Evolutionary conservation across 1,284 basidiomycete genomes (phyloP).

Genomic region (Uromyces viciae-fabae): DNA sequence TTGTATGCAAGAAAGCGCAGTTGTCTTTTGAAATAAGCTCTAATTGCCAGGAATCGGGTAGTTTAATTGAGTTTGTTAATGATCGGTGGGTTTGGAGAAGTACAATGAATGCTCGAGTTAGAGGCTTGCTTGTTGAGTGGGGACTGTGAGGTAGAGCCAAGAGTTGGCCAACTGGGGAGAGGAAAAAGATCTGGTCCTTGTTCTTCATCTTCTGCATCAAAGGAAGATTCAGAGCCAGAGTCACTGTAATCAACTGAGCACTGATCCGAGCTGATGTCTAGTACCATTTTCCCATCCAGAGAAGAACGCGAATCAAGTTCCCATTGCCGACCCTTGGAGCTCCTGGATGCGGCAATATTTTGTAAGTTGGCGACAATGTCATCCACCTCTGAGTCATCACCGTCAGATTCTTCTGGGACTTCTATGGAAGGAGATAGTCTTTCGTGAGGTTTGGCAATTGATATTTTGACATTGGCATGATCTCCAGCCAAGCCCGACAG

Average conservation of each 20-base stretch:
- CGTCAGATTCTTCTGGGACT: not conserved
- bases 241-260: not conserved
- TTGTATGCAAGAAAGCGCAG: too few species aligned
- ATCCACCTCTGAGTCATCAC: slow-evolving; percentile 20
- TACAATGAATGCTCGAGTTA: too few species aligned
- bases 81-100: too few species aligned
- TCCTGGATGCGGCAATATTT: not conserved
- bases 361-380: not conserved
- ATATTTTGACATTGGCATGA: too few species aligned
- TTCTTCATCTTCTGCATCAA: not conserved
- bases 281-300: not conserved
- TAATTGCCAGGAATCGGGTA: too few species aligned
- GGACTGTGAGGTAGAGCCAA: slow-evolving; percentile 28
- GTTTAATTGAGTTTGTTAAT: too few species aligned
- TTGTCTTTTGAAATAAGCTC: too few species aligned
- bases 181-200: not conserved
- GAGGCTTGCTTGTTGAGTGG: not conserved
- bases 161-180: slow-evolving; percentile 26
- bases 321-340: not conserved
- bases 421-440: not conserved
- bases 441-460: not conserved
- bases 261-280: not conserved
- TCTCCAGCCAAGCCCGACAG: not conserved
- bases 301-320: not conserved
- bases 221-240: slow-evolving; percentile 10